Base-by-base conservation (phyloP, 768 basidiomycete species). In the Royoungia palumana region DNA sequence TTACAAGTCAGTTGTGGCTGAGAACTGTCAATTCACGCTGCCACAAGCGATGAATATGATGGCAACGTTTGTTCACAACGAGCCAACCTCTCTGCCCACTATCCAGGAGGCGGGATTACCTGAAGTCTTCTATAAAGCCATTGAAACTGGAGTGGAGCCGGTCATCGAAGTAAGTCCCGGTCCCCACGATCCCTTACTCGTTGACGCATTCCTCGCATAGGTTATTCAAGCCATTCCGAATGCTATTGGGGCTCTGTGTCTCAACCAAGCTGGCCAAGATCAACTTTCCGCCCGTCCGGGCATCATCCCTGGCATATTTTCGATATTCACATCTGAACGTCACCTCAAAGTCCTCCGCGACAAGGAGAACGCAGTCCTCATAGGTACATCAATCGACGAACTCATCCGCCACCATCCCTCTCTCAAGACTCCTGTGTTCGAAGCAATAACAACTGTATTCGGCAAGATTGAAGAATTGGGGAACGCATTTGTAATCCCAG, bases 61-160 rank as follows among this genome's bases (percentile, higher is more conserved):
- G 85, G 84, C 93, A 13, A 93, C 93, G 0, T 97, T 97, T 68
- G 85, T 98, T 9, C 95, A 99, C 74, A 99, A 98, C 56, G 96
- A 99, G 66, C 96, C 96, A 7, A 97, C 94, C 0, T 96, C 92
- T 14, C 72, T 99, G 48, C 74, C 82, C 2, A 85, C 95, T 46
- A 87, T 99, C 19, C 96, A 99, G 68, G 96, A 99, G 67, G 79
- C 83, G 22, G 83, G 86, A 6, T 69, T 99, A 4, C 96, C 96
- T 1, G 89, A 93, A 59, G 78, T 83, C 0, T 92, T 99, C 60
- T 98, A 94, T 69, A 78, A 79, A 48, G 80, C 87, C 4, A 81
- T 99, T 37, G 92, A 95, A 69, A 73, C 75, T 30, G 89, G 87
- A 4, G 76, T 95, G 35, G 93, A 95, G 55, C 82, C 91, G 6